Percentiles rank a stretch among this genome's conserved stretches.
Evolutionary conservation across 805 yeast species (phyloP).

Genomic region (Jamesozyma lodderae): DNA sequence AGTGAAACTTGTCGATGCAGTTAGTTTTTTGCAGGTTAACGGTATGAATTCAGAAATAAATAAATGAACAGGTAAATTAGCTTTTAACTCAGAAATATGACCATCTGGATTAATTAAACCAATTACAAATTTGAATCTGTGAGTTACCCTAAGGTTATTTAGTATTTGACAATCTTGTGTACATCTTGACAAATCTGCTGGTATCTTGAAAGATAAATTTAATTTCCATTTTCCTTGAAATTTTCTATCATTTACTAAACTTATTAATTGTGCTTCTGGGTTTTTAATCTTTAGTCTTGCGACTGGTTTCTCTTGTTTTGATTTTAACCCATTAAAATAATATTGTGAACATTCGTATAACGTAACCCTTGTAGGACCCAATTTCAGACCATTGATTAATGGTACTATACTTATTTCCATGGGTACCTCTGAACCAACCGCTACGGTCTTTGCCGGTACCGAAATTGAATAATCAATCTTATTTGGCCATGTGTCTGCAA

Average conservation of each 20-base stretch:
- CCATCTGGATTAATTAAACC: constrained; percentile 82
- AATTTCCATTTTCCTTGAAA: constrained; percentile 68
- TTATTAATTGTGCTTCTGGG: constrained; percentile 31
- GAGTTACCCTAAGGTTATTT: constrained; percentile 70
- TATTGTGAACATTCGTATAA: constrained; percentile 61
- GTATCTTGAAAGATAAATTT: constrained; percentile 50
- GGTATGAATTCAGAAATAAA: constrained; percentile 80
- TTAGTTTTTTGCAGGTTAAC: constrained; percentile 30
- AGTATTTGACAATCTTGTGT: constrained; percentile 81
- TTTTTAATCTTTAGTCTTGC: constrained; percentile 40
- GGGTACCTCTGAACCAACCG: constrained; percentile 75
- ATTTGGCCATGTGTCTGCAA: constrained; percentile 91
- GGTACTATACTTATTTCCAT: constrained; percentile 70
- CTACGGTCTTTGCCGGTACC: constrained; percentile 79
- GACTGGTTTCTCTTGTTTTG: constrained; percentile 54
- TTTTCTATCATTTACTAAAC: constrained; percentile 22
- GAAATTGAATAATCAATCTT: constrained; percentile 86
- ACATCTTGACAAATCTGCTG: constrained; percentile 62
- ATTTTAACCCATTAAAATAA: constrained; percentile 52
- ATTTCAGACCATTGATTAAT: constrained; percentile 62
- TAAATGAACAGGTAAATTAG: constrained; percentile 72
- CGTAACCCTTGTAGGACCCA: constrained; percentile 65
- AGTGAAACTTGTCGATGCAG: not conserved
- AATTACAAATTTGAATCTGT: constrained; percentile 74
- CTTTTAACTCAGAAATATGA: constrained; percentile 84